Evolutionary conservation across 352 stramenopile species (phyloP), one percentile per base, ranked within the genome.

Genomic region (Globisporangium megalacanthum): DNA sequence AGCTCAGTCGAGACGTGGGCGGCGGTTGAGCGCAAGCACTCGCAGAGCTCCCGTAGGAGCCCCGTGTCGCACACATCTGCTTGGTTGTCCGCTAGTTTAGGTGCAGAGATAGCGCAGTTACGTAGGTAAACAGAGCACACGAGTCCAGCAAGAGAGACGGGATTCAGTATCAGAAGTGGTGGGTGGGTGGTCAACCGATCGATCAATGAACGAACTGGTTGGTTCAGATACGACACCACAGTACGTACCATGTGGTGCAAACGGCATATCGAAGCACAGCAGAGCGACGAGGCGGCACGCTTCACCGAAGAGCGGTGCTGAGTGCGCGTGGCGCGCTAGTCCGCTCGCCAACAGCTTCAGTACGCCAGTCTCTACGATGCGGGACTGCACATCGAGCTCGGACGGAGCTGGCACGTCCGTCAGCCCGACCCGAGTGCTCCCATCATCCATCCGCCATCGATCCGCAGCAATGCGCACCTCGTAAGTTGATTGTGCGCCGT

Each of bases 361-460:
- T 15, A 69, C 70, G 0, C 71, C 71, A 17, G 67, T 65, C 14
- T 79, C 67, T 8, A 71, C 68, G 58, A 88, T 77, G 65, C 68
- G 75, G 8, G 68, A 73, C 47, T 89, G 79, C 25, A 88, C 78
- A 55, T 84, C 73, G 20, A 81, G 66, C 37, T 82, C 70, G 9
- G 61, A 69, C 2, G 73, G 74, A 35, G 73, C 75, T 86, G 9
- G 25, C 11, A 31, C 19, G 48, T 39, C 2, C 29, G 47, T 36
- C 7, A 11, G 47, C 2, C 17, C 14, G 5, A 11, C 10, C 55
- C 10, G 44, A 49, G 47, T 36, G 37, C 53, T 42, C 62, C 25
- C 29, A 5, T 14, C 15, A 19, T 36, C 13, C 15, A 19, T 36
- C 13, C 8, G 46, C 25, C 25, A 29, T 29, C 2, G 11, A 39